Base-by-base conservation (phyloP, 148 eudicot genomes). In the Rheum nobile region DNA sequence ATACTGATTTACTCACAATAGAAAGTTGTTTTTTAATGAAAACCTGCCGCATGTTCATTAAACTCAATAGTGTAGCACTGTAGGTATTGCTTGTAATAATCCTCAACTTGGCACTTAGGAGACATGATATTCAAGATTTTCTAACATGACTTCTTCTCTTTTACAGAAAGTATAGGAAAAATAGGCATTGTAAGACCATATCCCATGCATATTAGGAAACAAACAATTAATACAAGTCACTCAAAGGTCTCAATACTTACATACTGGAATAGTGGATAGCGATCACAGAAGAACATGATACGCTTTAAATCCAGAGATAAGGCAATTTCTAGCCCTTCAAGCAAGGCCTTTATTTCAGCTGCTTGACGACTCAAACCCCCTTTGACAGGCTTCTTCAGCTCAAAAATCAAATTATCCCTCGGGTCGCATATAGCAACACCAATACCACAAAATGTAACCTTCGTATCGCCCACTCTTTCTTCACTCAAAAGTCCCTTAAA, bases 391-490 rank as follows among this genome's bases (percentile, higher is more conserved):
- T 77, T 80, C 69, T 79, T 67, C 63, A 88, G 24, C 79, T 90
- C 85, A 77, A 86, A 88, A 72, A 88, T 72, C 74, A 88, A 80
- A 28, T 82, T 81, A 57, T 86, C 90, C 31, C 80, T 80, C 46
- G 87, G 83, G 61, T 86, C 90, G 75, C 89, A 88, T 50, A 88
- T 86, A 31, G 91, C 89, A 37, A 90, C 81, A 2, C 95, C 91
- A 73, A 90, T 86, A 46, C 88, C 95, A 28, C 80, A 71, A 19
- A 87, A 24, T 69, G 35, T 61, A 43, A 35, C 73, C 73, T 72
- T 77, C 16, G 16, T 68, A 42, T 41, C 78, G 34, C 68, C 71
- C 39, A 79, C 76, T 34, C 26, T 78, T 83, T 83, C 85, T 54
- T 80, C 83, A n/a, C 78, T 79, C 75, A 86, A 68, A 78, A 87